These are phyloP conservation scores for Globisporangium spinosum DNA, from an alignment of 352 stramenopile species.

Conservation along the genomic window DNA sequence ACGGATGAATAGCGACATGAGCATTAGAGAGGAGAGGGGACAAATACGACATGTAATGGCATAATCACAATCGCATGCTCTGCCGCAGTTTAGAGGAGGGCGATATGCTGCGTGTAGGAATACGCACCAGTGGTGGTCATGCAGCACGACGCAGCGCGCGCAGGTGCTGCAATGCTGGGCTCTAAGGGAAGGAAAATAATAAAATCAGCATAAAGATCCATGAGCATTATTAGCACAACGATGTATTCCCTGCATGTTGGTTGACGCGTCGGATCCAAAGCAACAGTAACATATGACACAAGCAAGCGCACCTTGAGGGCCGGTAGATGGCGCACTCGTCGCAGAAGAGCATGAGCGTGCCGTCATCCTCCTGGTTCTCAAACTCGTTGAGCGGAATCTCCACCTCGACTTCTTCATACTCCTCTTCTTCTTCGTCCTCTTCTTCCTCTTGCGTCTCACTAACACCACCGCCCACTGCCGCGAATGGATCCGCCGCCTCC, in stretches of 20 bases:
- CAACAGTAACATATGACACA: background rate
- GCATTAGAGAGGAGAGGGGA: background rate
- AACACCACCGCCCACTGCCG: background rate
- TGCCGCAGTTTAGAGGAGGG: background rate
- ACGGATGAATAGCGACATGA: background rate
- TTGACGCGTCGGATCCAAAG: background rate
- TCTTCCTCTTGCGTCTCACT: slow-evolving; percentile 15
- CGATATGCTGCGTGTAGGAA: background rate
- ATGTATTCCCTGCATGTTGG: background rate
- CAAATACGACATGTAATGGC: background rate
- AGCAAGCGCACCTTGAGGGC: slow-evolving; percentile 47
- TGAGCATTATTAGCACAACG: background rate
- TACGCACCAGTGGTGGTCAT: slow-evolving; percentile 83
- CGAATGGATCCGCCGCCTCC: background rate
- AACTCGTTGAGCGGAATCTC: slow-evolving; percentile 66
- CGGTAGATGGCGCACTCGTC: slow-evolving; percentile 79
- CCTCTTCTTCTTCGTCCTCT: slow-evolving; percentile 19
- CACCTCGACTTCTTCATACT: slow-evolving; percentile 44
- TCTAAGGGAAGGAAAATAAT: slow-evolving; percentile 26
- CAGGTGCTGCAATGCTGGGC: slow-evolving; percentile 77
- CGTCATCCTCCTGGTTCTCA: slow-evolving; percentile 68
- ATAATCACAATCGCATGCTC: background rate
- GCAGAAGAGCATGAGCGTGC: slow-evolving; percentile 73
- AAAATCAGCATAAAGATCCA: background rate
- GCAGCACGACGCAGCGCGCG: slow-evolving; percentile 68